Conservation (phyloP, 352 stramenopile genomes). For the Peronospora belbahrii region DNA sequence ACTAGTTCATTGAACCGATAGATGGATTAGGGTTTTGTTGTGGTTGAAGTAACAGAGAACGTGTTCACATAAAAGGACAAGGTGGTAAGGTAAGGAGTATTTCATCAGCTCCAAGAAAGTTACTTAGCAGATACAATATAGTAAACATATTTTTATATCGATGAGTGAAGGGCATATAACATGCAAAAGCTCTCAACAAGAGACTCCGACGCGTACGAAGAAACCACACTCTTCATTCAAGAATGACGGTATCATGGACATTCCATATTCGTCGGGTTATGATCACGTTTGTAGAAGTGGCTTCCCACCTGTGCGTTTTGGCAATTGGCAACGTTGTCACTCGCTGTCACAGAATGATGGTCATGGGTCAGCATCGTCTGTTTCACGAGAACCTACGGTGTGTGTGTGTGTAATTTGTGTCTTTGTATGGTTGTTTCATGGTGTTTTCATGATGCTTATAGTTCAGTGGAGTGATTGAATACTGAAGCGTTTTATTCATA, state of each 20-base stretch:
- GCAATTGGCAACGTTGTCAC: conserved; percentile 55
- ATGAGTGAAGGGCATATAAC: conserved; percentile 11
- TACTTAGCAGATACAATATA: too few relatives aligned
- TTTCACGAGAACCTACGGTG: conserved; percentile 27
- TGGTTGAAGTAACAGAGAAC: too few relatives aligned
- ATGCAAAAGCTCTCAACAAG: conserved; percentile 6
- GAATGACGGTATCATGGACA: conserved; percentile 20
- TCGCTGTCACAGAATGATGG: conserved; percentile 59
- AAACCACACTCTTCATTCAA: conserved; percentile 21
- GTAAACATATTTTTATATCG: conserved; percentile 16
- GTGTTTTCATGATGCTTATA: too few relatives aligned
- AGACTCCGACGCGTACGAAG: conserved; percentile 3
- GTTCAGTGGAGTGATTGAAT: too few relatives aligned
- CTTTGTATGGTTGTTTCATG: too few relatives aligned
- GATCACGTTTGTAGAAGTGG: conserved; percentile 31
- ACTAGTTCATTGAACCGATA: too few relatives aligned
- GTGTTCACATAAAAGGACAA: too few relatives aligned
- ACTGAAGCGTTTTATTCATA: neutral
- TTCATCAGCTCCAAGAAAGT: too few relatives aligned
- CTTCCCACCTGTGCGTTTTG: conserved; percentile 53
- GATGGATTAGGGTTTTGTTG: too few relatives aligned
- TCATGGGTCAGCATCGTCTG: conserved; percentile 28
- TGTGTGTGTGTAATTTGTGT: too few relatives aligned
- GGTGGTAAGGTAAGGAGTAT: too few relatives aligned
- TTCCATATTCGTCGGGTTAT: conserved; percentile 20